Percentiles rank a stretch among this genome's conserved stretches.
Evolutionary conservation across 179 eudicot species (phyloP).

Genomic region (Beta lomatogona): DNA sequence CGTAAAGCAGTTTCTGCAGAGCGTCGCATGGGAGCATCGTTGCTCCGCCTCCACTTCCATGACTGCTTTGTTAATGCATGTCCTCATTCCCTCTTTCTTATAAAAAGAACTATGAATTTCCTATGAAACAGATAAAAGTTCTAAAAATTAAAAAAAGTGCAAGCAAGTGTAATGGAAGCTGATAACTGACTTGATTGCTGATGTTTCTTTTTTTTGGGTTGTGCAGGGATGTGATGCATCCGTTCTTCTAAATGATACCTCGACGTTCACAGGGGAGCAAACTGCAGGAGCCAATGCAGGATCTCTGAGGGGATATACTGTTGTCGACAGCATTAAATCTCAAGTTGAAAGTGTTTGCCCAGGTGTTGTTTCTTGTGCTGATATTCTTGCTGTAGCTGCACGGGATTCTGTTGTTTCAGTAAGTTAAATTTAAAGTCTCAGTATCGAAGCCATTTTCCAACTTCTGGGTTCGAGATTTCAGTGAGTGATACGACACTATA

Average conservation of each 20-base stretch:
- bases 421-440: background rate
- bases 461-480: background rate
- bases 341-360: constrained; percentile 37
- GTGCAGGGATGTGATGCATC: constrained; percentile 62
- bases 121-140: too few relatives aligned
- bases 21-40: constrained; percentile 61
- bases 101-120: background rate
- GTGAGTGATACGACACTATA: too few relatives aligned
- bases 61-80: constrained; percentile 57
- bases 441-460: background rate
- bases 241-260: constrained; percentile 41
- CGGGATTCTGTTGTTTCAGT: constrained; percentile 50
- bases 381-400: constrained; percentile 48
- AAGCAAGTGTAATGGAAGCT: background rate
- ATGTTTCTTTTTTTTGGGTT: background rate
- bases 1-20: constrained; percentile 28
- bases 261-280: constrained; percentile 43
- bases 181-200: background rate
- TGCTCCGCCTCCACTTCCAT: constrained; percentile 55
- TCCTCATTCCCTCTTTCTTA: background rate
- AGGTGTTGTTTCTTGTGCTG: constrained; percentile 51
- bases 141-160: too few relatives aligned
- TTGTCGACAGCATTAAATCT: constrained; percentile 35
- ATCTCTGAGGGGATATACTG: constrained; percentile 51
- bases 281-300: constrained; percentile 38